Conservation (phyloP, 306 rosid genomes). For the Mimosa bimucronata region DNA sequence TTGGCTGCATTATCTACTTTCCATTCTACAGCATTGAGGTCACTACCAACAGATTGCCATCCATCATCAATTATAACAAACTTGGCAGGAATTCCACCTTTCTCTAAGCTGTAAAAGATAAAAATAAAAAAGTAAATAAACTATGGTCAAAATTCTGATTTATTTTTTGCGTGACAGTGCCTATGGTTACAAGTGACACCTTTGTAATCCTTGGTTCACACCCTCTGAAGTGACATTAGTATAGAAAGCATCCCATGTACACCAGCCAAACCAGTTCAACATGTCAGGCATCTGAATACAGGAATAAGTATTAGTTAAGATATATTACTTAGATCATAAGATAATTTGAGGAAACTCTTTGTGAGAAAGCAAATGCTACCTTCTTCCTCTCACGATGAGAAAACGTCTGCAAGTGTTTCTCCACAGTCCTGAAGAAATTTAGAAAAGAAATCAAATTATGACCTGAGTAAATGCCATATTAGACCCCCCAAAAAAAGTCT, state of each 20-base stretch:
- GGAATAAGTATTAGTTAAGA: not conserved
- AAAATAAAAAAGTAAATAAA: not conserved
- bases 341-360: not conserved
- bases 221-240: slow-evolving; percentile 78
- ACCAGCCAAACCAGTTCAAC: slow-evolving; percentile 81
- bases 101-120: slow-evolving; percentile 51
- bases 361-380: slow-evolving; percentile 34
- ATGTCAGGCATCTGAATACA: slow-evolving; percentile 56
- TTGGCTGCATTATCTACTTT: slow-evolving; percentile 66
- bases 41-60: slow-evolving; percentile 71
- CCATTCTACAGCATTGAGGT: slow-evolving; percentile 45
- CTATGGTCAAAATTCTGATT: not conserved
- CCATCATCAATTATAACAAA: slow-evolving; percentile 78
- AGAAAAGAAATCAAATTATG: slow-evolving; percentile 22
- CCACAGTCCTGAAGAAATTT: slow-evolving; percentile 24
- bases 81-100: slow-evolving; percentile 64
- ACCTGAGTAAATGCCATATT: not conserved
- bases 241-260: slow-evolving; percentile 82
- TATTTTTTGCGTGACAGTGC: not conserved
- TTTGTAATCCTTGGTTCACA: slow-evolving; percentile 61
- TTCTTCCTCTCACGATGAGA: slow-evolving; percentile 72
- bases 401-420: slow-evolving; percentile 63
- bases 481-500: not conserved
- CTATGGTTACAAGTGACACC: slow-evolving; percentile 42
- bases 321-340: not conserved